phyloP scores from a whole-genome alignment of 2,329 filamentous ascomycete genomes.

The Paraphoma sp. region DNA sequence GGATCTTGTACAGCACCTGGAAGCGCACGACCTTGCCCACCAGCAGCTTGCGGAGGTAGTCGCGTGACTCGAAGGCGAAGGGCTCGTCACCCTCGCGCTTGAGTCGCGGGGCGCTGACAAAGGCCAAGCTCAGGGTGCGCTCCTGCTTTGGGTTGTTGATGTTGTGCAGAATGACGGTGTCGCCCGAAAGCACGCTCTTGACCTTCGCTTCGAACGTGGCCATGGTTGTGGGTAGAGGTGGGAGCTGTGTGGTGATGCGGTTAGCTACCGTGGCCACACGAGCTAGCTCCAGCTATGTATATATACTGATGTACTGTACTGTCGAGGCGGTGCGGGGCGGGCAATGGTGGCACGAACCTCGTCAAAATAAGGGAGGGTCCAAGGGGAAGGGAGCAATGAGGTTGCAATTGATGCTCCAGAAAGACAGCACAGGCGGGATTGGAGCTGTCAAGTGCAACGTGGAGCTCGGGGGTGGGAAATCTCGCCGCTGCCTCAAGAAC shows the following conservation, averaged over 20 bases:
- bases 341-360: slow-evolving; percentile 5
- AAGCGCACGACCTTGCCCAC: slow-evolving; percentile 90
- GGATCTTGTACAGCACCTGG: slow-evolving; percentile 84
- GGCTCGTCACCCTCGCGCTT: slow-evolving; percentile 90
- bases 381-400: slow-evolving; percentile 6
- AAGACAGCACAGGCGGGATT: background rate
- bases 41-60: slow-evolving; percentile 82
- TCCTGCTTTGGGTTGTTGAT: slow-evolving; percentile 82
- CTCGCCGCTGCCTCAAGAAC: slow-evolving; percentile 3
- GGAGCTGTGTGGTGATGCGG: slow-evolving; percentile 21
- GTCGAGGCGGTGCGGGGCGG: background rate
- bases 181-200: slow-evolving; percentile 93
- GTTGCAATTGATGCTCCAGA: slow-evolving; percentile 22
- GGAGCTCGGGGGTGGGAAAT: slow-evolving; percentile 5
- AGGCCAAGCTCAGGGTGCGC: slow-evolving; percentile 87
- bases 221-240: slow-evolving; percentile 28
- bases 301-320: too few species aligned
- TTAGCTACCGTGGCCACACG: slow-evolving; percentile 37
- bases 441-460: slow-evolving; percentile 2
- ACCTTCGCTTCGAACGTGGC: slow-evolving; percentile 61
- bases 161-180: slow-evolving; percentile 85
- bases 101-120: slow-evolving; percentile 86
- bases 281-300: slow-evolving; percentile 1
- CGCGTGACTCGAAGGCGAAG: slow-evolving; percentile 92
- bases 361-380: slow-evolving; percentile 13